Evolutionary conservation across 768 basidiomycete genomes (phyloP), one percentile per base, ranked within the genome.

Genomic region (Hirschioporus abietinus): DNA sequence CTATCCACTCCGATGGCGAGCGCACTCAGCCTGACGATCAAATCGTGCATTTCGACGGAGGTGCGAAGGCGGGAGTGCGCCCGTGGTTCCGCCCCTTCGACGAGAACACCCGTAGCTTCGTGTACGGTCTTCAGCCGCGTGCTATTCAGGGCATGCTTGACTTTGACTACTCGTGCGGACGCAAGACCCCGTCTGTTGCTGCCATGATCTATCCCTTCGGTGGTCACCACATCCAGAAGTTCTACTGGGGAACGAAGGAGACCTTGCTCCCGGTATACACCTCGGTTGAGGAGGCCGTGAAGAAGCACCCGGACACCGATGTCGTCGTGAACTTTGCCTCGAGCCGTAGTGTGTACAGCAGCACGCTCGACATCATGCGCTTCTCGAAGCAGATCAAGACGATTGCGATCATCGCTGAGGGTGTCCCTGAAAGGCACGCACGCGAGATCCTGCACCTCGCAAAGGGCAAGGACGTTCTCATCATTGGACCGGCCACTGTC

Each of bases 201-300:
- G 97, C 97, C 52, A 99, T 99, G 96, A 97, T 99, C 76, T 99
- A 99, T 79, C 97, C 96, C 76, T 99, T 99, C 79, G 97, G 96
- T 75, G 96, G 96, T 23, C 96, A 99, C 81, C 97, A 99, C 82
- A 97, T 98, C 79, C 97, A 99, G 82, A 99, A 99, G 83, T 98
- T 99, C 87, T 99, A 99, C 86, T 99, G 97, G 97, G 97, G 97
- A 66, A 99, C 97, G 57, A 95, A 93, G 83, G 97, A 99, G 84
- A 96, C 96, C 2, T 90, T 99, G 62, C 88, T 99, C 52, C 97
- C 97, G 63, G 96, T 99, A 58, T 99, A 97, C 83, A 96, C 96
- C 23, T 87, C 87, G 65, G 84, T 97, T 71, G 87, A 86, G 65
- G 96, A 98, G 74, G 96, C 96, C 17, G 88, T 91, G 70, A 84